These are phyloP conservation scores for Zea luxurians DNA, from an alignment of 176 grass and related monocot species.

Conservation along the genomic window DNA sequence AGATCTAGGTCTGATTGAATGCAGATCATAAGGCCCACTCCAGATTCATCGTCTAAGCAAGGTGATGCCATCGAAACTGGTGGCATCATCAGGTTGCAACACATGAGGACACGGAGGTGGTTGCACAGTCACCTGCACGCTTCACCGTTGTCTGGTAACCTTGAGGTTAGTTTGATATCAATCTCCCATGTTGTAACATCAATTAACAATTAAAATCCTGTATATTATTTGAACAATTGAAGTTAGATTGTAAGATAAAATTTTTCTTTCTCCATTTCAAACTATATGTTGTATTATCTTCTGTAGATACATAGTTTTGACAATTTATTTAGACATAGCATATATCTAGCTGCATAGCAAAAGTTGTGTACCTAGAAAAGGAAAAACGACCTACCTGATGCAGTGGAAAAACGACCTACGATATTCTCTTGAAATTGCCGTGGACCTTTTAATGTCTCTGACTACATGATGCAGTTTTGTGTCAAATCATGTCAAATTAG, in stretches of 20 bases:
- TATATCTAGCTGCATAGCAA: not conserved
- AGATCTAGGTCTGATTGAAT: not conserved
- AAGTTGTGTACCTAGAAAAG: not conserved
- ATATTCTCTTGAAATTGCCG: not conserved
- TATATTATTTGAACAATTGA: not conserved
- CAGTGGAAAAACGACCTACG: not conserved
- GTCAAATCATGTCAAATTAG: not conserved
- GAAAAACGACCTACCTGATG: too few relatives aligned
- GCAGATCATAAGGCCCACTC: constrained; percentile 55
- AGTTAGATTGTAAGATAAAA: not conserved
- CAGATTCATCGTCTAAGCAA: constrained; percentile 62
- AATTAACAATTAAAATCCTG: not conserved
- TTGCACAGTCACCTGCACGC: constrained; percentile 74
- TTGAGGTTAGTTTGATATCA: constrained; percentile 57
- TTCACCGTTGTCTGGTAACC: constrained; percentile 76
- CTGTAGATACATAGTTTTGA: not conserved
- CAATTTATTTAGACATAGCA: not conserved
- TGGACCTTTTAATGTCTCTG: not conserved
- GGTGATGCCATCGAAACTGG: constrained; percentile 65
- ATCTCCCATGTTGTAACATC: not conserved
- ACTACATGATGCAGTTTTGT: not conserved
- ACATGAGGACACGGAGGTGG: constrained; percentile 72
- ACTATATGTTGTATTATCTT: not conserved
- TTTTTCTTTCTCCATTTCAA: too few relatives aligned
- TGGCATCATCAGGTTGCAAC: constrained; percentile 60